Evolutionary conservation across 768 basidiomycete genomes (phyloP), one percentile per base, ranked within the genome.

Genomic region (Heimioporus sp.): DNA sequence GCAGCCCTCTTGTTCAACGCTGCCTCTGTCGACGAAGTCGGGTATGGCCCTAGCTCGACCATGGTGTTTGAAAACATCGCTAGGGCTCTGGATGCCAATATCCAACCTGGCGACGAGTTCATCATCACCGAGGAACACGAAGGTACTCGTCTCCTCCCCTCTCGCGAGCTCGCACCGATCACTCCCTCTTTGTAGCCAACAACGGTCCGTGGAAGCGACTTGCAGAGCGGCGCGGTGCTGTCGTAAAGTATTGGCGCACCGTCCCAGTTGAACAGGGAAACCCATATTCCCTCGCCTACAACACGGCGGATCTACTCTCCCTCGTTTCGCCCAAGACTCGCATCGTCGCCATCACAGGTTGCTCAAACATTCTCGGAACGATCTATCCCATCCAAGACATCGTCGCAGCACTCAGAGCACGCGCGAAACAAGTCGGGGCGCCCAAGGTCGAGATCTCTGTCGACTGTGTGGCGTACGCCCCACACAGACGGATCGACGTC

Each of bases 61-160:
- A 68, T 83, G 72, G 78, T 86, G 34, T 56, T 87, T 20, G 87
- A 86, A 64, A 89, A 90, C 59, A 73, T 90, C 0, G 76, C 87
- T 0, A 71, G 86, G 5, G 80, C 81, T 0, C 61, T 90, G 49
- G 86, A 86, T 32, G 60, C 56, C 0, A 76, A 76, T 46, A 73
- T 90, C 24, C 62, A 76, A 34, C 53, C 69, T 1, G 85, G 80
- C 4, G 89, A 90, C 52, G 89, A 91, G 66, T 82, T 91, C 50
- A 82, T 92, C 48, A 64, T 90, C n/a, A 87, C 86, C 0, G 80
- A 79, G 2, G 90, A 91, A 62, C 90, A 92, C 56, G 89, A 92
- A 76, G 82, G 87, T 89, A 24, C 71, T 51, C 4, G 11, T 19
- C 20, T n/a, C 24, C 24, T 48, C 36, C 12, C 20, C 51, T 12